Evolutionary conservation across 2,329 filamentous ascomycete species (phyloP).

Genomic region (Neofusicoccum ribis): DNA sequence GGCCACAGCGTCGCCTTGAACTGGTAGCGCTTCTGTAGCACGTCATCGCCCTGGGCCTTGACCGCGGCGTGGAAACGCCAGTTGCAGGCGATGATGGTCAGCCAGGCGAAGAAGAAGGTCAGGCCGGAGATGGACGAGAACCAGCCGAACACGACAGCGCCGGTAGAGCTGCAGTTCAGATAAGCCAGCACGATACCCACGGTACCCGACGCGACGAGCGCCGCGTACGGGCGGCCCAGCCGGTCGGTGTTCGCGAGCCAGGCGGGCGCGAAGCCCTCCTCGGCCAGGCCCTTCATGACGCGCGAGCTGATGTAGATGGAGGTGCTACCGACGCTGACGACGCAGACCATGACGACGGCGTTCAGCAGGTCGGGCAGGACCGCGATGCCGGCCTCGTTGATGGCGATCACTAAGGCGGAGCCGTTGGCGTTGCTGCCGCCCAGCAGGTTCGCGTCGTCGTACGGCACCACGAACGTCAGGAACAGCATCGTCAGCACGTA

Average conservation of each 20-base stretch:
- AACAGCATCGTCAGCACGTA: conserved; percentile 68
- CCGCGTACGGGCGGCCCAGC: conserved; percentile 60
- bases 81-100: conserved; percentile 80
- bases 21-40: conserved; percentile 45
- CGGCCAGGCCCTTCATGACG: conserved; percentile 84
- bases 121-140: conserved; percentile 73
- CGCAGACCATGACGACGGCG: conserved; percentile 84
- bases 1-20: conserved; percentile 43
- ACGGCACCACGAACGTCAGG: conserved; percentile 77
- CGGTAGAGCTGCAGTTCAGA: conserved; percentile 59
- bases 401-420: neutral
- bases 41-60: conserved; percentile 40
- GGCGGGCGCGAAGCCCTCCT: conserved; percentile 64
- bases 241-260: conserved; percentile 63
- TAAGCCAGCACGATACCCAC: conserved; percentile 76
- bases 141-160: conserved; percentile 72
- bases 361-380: conserved; percentile 89
- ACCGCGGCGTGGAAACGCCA: conserved; percentile 72
- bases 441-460: conserved; percentile 65
- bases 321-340: conserved; percentile 88
- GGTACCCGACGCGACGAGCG: conserved; percentile 51
- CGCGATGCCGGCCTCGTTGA: conserved; percentile 64
- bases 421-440: conserved; percentile 65
- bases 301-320: conserved; percentile 88
- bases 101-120: conserved; percentile 76